Percentiles rank a stretch among this genome's conserved stretches.
These are phyloP conservation scores for Leccinellum rugosiceps DNA, from an alignment of 768 basidiomycete genomes.

Conservation along the genomic window DNA sequence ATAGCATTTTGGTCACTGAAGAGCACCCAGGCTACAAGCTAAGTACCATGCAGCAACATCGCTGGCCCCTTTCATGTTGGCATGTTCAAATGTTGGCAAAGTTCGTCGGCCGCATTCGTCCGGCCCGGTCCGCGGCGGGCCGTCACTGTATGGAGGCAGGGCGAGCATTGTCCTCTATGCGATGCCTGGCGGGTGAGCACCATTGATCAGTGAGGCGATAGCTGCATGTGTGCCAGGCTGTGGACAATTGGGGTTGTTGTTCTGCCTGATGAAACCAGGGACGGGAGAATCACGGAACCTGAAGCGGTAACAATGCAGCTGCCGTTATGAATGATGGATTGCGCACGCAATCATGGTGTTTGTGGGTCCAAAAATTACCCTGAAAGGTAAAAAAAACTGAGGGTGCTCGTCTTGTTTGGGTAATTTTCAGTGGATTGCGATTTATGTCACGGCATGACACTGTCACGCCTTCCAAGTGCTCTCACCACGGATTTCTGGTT, in stretches of 20 bases:
- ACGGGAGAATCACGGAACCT: neutral
- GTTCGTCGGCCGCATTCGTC: neutral
- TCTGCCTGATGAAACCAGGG: neutral
- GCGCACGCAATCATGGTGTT: conserved; percentile 15
- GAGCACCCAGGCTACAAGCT: neutral
- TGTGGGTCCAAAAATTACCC: conserved; percentile 33
- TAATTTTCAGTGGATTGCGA: conserved; percentile 30
- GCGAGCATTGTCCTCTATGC: neutral
- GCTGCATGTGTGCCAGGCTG: neutral
- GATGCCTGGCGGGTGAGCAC: neutral
- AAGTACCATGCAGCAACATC: neutral
- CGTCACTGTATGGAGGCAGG: neutral
- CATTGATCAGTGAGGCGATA: too few relatives aligned
- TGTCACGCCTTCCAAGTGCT: conserved; percentile 23
- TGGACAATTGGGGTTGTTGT: conserved; percentile 5
- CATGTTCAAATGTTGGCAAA: neutral
- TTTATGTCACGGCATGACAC: conserved; percentile 26
- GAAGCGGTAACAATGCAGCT: neutral
- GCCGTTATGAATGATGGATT: conserved; percentile 24
- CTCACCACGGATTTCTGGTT: conserved; percentile 12
- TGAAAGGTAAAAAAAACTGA: conserved; percentile 10
- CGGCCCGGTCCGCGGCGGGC: neutral
- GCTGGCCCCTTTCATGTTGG: neutral
- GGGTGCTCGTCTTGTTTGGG: conserved; percentile 12
- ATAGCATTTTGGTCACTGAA: neutral